These are phyloP conservation scores for Aspergillus coremiiformis DNA, from an alignment of 495 filamentous ascomycete species.

Conservation along the genomic window DNA sequence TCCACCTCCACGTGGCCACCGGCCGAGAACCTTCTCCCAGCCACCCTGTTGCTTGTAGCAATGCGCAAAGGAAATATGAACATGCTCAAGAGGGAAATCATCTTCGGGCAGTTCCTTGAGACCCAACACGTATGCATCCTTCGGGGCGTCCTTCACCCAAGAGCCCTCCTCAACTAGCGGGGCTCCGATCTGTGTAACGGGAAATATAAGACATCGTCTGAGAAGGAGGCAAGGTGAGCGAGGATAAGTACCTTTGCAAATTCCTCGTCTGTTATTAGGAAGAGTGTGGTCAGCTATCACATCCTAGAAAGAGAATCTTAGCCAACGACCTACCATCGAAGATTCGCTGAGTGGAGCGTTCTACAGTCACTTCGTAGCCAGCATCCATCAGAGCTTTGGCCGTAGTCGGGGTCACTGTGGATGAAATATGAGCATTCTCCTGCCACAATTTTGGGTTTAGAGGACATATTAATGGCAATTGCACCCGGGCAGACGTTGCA, in stretches of 20 bases:
- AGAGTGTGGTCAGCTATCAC: slow-evolving; percentile 1
- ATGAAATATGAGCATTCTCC: slow-evolving; percentile 9
- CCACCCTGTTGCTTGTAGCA: slow-evolving; percentile 84
- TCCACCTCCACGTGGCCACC: slow-evolving; percentile 77
- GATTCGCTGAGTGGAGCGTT: slow-evolving; percentile 72
- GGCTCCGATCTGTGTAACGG: slow-evolving; percentile 47
- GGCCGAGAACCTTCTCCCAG: slow-evolving; percentile 73
- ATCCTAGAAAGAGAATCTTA: neutral
- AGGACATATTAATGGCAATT: neutral
- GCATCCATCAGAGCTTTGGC: slow-evolving; percentile 72
- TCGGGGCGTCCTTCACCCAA: slow-evolving; percentile 66
- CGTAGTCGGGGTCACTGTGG: slow-evolving; percentile 56
- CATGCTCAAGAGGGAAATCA: slow-evolving; percentile 78
- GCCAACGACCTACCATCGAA: slow-evolving; percentile 55
- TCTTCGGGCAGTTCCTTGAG: slow-evolving; percentile 93
- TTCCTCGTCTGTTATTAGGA: slow-evolving; percentile 38
- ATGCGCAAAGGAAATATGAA: slow-evolving; percentile 77
- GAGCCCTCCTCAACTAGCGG: slow-evolving; percentile 73
- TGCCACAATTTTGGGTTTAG: neutral
- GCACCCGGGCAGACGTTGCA: neutral
- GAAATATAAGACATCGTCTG: neutral
- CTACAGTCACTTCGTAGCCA: slow-evolving; percentile 77
- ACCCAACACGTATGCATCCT: slow-evolving; percentile 77
- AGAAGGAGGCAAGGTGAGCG: neutral
- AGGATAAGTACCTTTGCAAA: slow-evolving; percentile 39